Evolutionary conservation across 1,139 yeast genomes (phyloP).

Genomic region (Scheffersomyces stambukii): DNA sequence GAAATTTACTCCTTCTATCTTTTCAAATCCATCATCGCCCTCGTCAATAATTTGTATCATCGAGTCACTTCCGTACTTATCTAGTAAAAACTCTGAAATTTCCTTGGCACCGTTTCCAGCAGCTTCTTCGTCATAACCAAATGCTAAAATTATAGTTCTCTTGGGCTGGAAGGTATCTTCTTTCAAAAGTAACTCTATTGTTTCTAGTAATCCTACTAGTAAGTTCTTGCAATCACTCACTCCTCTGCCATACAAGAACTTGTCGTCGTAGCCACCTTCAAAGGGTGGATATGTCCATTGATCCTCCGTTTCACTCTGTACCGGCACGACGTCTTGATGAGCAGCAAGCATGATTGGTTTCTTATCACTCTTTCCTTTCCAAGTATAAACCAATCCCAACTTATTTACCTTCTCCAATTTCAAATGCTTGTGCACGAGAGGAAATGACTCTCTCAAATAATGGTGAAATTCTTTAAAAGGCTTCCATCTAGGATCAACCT

Average conservation of each 20-base stretch:
- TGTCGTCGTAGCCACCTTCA: slow-evolving; percentile 38
- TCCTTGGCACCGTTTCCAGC: slow-evolving; percentile 33
- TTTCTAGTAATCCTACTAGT: slow-evolving; percentile 37
- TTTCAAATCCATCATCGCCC: slow-evolving; percentile 33
- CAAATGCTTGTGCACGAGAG: slow-evolving; percentile 28
- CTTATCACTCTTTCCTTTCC: slow-evolving; percentile 26
- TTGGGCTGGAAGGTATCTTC: slow-evolving; percentile 32
- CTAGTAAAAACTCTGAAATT: slow-evolving; percentile 26
- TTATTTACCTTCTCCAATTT: slow-evolving; percentile 28
- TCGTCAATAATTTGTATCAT: slow-evolving; percentile 43
- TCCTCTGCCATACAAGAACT: slow-evolving; percentile 42
- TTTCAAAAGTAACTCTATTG: slow-evolving; percentile 36
- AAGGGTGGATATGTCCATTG: slow-evolving; percentile 45
- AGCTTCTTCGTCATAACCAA: slow-evolving; percentile 50
- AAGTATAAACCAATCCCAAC: slow-evolving; percentile 32
- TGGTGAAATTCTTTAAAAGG: slow-evolving; percentile 26
- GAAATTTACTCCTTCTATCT: slow-evolving; percentile 40
- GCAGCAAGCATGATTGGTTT: slow-evolving; percentile 44
- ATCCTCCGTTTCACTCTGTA: slow-evolving; percentile 33
- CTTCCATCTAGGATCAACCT: slow-evolving; percentile 28
- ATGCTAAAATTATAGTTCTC: slow-evolving; percentile 40
- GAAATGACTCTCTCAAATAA: slow-evolving; percentile 27
- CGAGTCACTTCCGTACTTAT: slow-evolving; percentile 36
- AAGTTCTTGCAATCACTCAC: slow-evolving; percentile 45
- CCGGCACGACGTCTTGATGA: slow-evolving; percentile 51